These are phyloP conservation scores for Yarrowia divulgata DNA, from an alignment of 805 yeast genomes.

Conservation along the genomic window DNA sequence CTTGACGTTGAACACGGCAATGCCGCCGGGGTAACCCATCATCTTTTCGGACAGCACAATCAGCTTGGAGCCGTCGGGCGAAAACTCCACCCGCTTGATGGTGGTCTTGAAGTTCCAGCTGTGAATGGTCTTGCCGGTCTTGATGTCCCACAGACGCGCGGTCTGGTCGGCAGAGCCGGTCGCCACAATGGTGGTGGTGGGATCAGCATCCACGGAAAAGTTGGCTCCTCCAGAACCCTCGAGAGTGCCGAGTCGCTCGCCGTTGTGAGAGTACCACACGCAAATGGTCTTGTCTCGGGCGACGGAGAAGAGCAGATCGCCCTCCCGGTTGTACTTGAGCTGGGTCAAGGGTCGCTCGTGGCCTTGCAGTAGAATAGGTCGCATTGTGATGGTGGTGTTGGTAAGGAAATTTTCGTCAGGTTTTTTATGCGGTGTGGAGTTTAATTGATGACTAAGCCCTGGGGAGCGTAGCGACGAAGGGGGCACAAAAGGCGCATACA, in stretches of 20 bases:
- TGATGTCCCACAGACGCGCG: constrained; percentile 82
- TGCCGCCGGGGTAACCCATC: constrained; percentile 85
- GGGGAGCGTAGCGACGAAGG: no score
- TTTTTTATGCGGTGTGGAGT: background rate
- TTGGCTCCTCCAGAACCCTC: constrained; percentile 91
- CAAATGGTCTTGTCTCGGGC: constrained; percentile 87
- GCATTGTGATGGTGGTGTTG: constrained; percentile 7
- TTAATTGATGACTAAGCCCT: background rate
- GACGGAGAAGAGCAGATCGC: constrained; percentile 89
- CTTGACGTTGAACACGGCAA: constrained; percentile 70
- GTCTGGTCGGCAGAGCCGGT: constrained; percentile 93
- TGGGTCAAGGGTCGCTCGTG: constrained; percentile 98
- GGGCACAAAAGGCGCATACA: no score
- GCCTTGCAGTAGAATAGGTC: constrained; percentile 58
- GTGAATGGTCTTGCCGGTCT: constrained; percentile 75
- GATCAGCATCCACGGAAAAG: constrained; percentile 90
- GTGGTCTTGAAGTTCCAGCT: constrained; percentile 82
- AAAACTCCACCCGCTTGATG: constrained; percentile 88
- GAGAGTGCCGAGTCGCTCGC: constrained; percentile 95
- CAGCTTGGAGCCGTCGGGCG: constrained; percentile 71
- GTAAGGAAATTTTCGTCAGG: background rate
- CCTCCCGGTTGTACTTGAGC: constrained; percentile 93
- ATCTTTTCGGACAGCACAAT: constrained; percentile 87
- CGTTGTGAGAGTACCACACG: constrained; percentile 93
- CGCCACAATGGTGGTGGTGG: constrained; percentile 67